Evolutionary conservation across 345 rosid genomes (phyloP).

Genomic region (Linum tenue): DNA sequence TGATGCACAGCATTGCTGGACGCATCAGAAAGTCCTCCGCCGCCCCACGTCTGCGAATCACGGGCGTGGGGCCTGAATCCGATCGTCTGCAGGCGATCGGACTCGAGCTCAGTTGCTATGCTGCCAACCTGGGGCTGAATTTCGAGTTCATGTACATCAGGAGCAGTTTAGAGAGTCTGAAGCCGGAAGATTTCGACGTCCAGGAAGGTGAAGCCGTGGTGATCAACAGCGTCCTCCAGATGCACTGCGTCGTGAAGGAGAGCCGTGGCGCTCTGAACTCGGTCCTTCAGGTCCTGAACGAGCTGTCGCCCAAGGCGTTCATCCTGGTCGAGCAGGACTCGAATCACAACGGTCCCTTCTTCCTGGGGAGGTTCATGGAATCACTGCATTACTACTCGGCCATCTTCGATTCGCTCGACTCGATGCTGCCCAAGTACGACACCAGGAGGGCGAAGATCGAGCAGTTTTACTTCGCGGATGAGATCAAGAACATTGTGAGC

Average conservation of each 20-base stretch:
- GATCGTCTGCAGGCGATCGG: slow-evolving; percentile 25
- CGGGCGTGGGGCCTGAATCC: slow-evolving; percentile 25
- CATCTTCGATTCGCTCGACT: slow-evolving; percentile 43
- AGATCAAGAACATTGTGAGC: slow-evolving; percentile 58
- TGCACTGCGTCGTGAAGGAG: slow-evolving; percentile 46
- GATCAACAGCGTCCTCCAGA: slow-evolving; percentile 37
- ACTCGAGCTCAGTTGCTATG: slow-evolving; percentile 18
- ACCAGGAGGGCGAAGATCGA: slow-evolving; percentile 45
- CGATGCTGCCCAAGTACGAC: slow-evolving; percentile 49
- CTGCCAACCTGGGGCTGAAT: slow-evolving; percentile 17
- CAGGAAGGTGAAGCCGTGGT: slow-evolving; percentile 25
- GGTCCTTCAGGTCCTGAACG: slow-evolving; percentile 23
- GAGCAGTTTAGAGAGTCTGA: slow-evolving; percentile 32
- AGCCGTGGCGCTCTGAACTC: slow-evolving; percentile 44
- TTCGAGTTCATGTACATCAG: slow-evolving; percentile 23
- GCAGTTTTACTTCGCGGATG: slow-evolving; percentile 47
- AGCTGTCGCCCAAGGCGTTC: slow-evolving; percentile 28
- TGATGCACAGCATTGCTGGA: slow-evolving; percentile 29
- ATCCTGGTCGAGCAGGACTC: slow-evolving; percentile 42
- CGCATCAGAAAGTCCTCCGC: slow-evolving; percentile 8
- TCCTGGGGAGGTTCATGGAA: slow-evolving; percentile 54
- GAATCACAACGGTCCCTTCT: slow-evolving; percentile 49
- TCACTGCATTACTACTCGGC: slow-evolving; percentile 58
- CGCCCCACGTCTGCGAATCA: slow-evolving; percentile 25
- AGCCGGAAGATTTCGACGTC: slow-evolving; percentile 16